Evolutionary conservation across 2,329 filamentous ascomycete species (phyloP), one percentile per base, ranked within the genome.

Genomic region (Apiospora aurea): DNA sequence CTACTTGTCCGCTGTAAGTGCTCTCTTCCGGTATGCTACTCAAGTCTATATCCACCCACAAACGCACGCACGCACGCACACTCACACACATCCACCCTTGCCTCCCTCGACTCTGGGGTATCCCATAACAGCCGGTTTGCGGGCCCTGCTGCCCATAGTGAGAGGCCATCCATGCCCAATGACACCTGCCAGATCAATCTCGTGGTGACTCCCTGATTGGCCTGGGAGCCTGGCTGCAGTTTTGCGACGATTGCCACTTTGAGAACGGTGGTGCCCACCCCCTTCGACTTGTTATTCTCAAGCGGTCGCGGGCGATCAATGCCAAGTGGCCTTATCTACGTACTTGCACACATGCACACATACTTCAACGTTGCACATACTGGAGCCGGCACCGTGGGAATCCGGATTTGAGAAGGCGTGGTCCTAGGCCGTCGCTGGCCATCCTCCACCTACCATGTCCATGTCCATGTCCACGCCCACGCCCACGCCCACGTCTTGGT

Each of bases 371-470:
- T 21, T 21, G 53, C 14, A 61, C 8, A 14, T 34, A 34, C 53
- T 34, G 6, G 53, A 26, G 1, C 24, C 51, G 24, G 24, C 18
- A 18, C 26, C 51, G 5, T 34, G 7, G 53, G 26, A 38, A 34
- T 21, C 38, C 21, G 29, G 53, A 29, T 18, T 38, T 34, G 18
- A n/a, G 57, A 64, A 64, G 34, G 29, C 57, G 57, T 41, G 34
- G 34, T 38, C 29, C 46, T 49, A 49, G 47, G n/a, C 34, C 57
- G 57, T n/a, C 18, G 29, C 21, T 64, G 57, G 14, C 57, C 57
- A 64, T 64, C 57, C 57, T 64, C 57, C 57, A 64, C 57, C 38
- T 34, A 64, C 57, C 57, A n/a, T 41, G 34, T n/a, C 29, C 53
- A 61, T 13, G 51, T 57, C 14, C 53, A 61, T 13, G 51, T 57